A percentile compares a stretch with the other conserved stretches of the same genome.
Conservation (phyloP, 1,139 yeast genomes). For the Taphrina pruni region DNA sequence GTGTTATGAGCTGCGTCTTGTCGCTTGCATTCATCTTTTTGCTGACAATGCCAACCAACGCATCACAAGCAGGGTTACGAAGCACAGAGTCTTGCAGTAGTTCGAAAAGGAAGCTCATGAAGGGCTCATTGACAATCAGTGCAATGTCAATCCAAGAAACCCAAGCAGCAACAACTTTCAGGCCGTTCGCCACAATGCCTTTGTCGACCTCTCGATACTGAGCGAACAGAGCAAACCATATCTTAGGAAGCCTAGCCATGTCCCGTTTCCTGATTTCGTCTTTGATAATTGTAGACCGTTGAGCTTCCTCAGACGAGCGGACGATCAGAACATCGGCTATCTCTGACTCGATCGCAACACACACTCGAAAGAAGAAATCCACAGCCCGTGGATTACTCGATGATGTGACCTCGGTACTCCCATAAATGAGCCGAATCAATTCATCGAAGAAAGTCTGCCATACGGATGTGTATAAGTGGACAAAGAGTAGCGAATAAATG, state of each 20-base stretch:
- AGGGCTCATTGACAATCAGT: conserved; percentile 71
- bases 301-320: conserved; percentile 64
- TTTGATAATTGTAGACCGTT: conserved; percentile 73
- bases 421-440: conserved; percentile 56
- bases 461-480: conserved; percentile 64
- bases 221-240: conserved; percentile 70
- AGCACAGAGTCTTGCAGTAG: conserved; percentile 60
- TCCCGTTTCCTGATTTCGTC: conserved; percentile 81
- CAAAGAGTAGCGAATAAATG: conserved; percentile 72
- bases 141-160: conserved; percentile 94
- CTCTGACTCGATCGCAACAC: conserved; percentile 80
- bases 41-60: conserved; percentile 78
- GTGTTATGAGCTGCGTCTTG: conserved; percentile 74
- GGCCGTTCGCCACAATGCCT: conserved; percentile 65
- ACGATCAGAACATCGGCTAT: conserved; percentile 89
- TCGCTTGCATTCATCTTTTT: conserved; percentile 92
- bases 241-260: conserved; percentile 66
- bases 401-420: conserved; percentile 46
- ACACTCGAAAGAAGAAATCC: conserved; percentile 77
- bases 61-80: conserved; percentile 69
- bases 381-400: conserved; percentile 59
- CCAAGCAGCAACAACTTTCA: conserved; percentile 78
- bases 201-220: conserved; percentile 48
- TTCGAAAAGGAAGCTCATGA: conserved; percentile 66
- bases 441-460: conserved; percentile 76